A percentile compares a stretch with the other conserved stretches of the same genome.
phyloP scores from a whole-genome alignment of 169 alveolate genomes.

The Perkinsus marinus region DNA sequence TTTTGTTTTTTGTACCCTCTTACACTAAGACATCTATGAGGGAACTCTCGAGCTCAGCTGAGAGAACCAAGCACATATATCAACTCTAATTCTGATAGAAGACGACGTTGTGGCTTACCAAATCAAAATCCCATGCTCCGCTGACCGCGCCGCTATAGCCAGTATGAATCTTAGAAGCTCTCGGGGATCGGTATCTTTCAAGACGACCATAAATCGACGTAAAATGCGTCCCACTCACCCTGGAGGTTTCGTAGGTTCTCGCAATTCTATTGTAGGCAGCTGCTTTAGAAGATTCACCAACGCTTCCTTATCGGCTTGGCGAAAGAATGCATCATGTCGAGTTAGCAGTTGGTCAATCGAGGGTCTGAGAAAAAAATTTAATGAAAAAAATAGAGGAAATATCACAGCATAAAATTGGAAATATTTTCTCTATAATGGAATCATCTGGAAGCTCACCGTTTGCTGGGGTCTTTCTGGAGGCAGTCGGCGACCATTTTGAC shows the following conservation, averaged over 20 bases:
- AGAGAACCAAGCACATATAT: no score
- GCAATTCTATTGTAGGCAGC: background rate
- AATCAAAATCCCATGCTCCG: background rate
- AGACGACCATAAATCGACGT: no score
- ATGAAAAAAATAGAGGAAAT: no score
- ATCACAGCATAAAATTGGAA: no score
- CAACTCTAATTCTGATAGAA: no score
- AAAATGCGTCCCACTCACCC: background rate
- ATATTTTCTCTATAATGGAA: no score
- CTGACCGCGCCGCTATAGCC: background rate
- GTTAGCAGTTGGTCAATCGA: background rate
- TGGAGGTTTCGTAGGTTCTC: background rate
- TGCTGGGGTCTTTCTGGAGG: conserved; percentile 16
- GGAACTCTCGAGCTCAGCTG: no score
- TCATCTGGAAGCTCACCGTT: background rate
- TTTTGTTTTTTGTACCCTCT: no score
- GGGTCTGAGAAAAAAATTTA: background rate
- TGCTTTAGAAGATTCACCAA: background rate
- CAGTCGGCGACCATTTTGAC: conserved; percentile 10
- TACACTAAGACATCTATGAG: no score
- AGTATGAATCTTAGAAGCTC: background rate
- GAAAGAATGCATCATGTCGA: background rate
- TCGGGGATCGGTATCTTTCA: background rate
- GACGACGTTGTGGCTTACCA: no score
- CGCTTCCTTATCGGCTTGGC: background rate